Conservation (phyloP, 2,329 filamentous ascomycete genomes). For the Ceratocystis eucalypticola region DNA sequence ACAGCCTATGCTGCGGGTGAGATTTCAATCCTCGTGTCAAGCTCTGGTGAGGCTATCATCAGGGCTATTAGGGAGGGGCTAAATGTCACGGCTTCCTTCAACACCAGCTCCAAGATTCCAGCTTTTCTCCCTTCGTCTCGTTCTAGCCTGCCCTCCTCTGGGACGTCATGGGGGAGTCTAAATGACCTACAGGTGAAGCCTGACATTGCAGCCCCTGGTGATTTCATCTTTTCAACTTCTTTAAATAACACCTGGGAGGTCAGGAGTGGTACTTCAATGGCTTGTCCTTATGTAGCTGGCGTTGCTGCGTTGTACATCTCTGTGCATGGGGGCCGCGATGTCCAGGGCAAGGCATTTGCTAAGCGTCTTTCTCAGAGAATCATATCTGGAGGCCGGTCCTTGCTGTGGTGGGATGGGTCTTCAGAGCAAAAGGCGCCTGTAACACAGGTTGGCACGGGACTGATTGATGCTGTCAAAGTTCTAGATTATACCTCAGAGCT, state of each 20-base stretch:
- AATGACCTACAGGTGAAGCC: constrained; percentile 40
- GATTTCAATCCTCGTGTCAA: neutral
- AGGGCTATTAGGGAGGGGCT: constrained; percentile 22
- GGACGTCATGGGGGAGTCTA: neutral
- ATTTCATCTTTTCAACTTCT: constrained; percentile 37
- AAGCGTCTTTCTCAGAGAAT: constrained; percentile 9
- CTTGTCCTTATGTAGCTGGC: constrained; percentile 40
- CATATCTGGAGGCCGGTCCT: constrained; percentile 5
- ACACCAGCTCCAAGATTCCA: constrained; percentile 20
- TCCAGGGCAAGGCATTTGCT: constrained; percentile 25
- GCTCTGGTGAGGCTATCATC: constrained; percentile 24
- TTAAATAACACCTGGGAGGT: constrained; percentile 32
- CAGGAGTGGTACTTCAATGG: constrained; percentile 43
- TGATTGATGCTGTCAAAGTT: constrained; percentile 35
- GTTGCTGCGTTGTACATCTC: constrained; percentile 36
- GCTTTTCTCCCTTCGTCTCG: neutral
- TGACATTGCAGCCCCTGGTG: constrained; percentile 37
- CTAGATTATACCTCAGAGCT: constrained; percentile 30
- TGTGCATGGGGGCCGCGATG: constrained; percentile 30
- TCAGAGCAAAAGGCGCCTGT: constrained; percentile 19
- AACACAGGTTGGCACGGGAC: constrained; percentile 33
- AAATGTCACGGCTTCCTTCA: constrained; percentile 32
- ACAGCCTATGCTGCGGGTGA: constrained; percentile 18
- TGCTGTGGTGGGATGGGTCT: constrained; percentile 21
- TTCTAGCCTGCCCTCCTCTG: no score